Evolutionary conservation across 2,329 filamentous ascomycete genomes (phyloP).

Genomic region (Celoporthe dispersa): DNA sequence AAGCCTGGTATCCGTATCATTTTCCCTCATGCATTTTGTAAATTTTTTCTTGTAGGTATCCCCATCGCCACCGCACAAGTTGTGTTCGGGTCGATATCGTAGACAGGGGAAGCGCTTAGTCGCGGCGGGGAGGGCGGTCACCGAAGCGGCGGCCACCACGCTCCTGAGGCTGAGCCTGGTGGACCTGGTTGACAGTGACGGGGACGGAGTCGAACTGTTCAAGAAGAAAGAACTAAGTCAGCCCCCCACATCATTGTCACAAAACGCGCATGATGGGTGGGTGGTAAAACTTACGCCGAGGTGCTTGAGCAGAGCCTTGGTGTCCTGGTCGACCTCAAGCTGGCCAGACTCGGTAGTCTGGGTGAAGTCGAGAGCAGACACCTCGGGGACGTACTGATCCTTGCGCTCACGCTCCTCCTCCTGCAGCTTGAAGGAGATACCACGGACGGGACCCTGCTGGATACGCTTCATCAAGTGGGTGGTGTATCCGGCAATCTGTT

Average conservation of each 20-base stretch:
- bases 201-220: slow-evolving; percentile 92
- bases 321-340: slow-evolving; percentile 95
- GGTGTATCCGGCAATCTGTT: slow-evolving; percentile 94
- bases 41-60: slow-evolving; percentile 31
- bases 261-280: slow-evolving; percentile 31
- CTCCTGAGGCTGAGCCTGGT: slow-evolving; percentile 85
- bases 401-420: slow-evolving; percentile 99
- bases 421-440: slow-evolving; percentile 99
- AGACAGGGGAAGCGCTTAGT: slow-evolving; percentile 40
- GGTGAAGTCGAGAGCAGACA: slow-evolving; percentile 97
- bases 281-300: slow-evolving; percentile 79
- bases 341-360: slow-evolving; percentile 92
- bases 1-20: slow-evolving; percentile 39
- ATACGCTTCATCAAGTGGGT: slow-evolving; percentile 99
- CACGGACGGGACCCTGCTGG: slow-evolving; percentile 97
- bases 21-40: slow-evolving; percentile 37
- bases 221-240: slow-evolving; percentile 25
- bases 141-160: slow-evolving; percentile 60
- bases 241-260: background rate
- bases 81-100: slow-evolving; percentile 8
- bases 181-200: slow-evolving; percentile 91
- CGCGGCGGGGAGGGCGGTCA: slow-evolving; percentile 50
- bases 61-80: slow-evolving; percentile 22
- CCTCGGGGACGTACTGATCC: slow-evolving; percentile 99
- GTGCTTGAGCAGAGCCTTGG: slow-evolving; percentile 98